These are phyloP conservation scores for Linderina pennispora DNA, from an alignment of 192 early-diverging fungal genomes.

Conservation along the genomic window DNA sequence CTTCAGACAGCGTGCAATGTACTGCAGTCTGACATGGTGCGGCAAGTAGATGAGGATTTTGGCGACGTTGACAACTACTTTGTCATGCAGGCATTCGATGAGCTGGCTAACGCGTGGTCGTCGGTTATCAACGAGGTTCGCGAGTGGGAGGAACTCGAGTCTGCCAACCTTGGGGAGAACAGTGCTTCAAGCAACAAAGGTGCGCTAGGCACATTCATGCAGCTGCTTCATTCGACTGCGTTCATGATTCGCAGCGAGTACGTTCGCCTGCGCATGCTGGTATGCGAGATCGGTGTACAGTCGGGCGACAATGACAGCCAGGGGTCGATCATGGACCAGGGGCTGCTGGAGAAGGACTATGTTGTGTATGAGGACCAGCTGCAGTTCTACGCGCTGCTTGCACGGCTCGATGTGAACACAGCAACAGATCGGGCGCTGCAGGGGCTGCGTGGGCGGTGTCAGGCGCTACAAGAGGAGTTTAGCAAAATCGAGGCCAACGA, in stretches of 20 bases:
- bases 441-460: slow-evolving; percentile 27
- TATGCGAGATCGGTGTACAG: slow-evolving; percentile 31
- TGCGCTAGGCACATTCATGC: slow-evolving; percentile 26
- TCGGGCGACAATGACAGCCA: slow-evolving; percentile 10
- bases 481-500: slow-evolving; percentile 4
- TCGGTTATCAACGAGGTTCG: slow-evolving; percentile 28
- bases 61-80: slow-evolving; percentile 47
- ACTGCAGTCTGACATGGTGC: slow-evolving; percentile 20
- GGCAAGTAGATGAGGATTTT: slow-evolving; percentile 38
- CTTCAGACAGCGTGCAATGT: slow-evolving; percentile 26
- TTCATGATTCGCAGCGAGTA: slow-evolving; percentile 41
- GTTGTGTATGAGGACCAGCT: slow-evolving; percentile 46
- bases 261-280: slow-evolving; percentile 42
- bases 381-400: slow-evolving; percentile 38
- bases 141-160: slow-evolving; percentile 20
- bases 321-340: slow-evolving; percentile 19
- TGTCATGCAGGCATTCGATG: slow-evolving; percentile 49
- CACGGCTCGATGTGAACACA: slow-evolving; percentile 30
- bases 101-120: slow-evolving; percentile 43
- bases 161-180: too few species aligned
- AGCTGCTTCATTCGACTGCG: slow-evolving; percentile 28
- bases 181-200: too few species aligned
- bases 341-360: slow-evolving; percentile 39
- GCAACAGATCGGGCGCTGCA: slow-evolving; percentile 27
- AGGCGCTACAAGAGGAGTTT: slow-evolving; percentile 29